phyloP scores from a whole-genome alignment of 257 asterid genomes.

The Scutellaria baicalensis region DNA sequence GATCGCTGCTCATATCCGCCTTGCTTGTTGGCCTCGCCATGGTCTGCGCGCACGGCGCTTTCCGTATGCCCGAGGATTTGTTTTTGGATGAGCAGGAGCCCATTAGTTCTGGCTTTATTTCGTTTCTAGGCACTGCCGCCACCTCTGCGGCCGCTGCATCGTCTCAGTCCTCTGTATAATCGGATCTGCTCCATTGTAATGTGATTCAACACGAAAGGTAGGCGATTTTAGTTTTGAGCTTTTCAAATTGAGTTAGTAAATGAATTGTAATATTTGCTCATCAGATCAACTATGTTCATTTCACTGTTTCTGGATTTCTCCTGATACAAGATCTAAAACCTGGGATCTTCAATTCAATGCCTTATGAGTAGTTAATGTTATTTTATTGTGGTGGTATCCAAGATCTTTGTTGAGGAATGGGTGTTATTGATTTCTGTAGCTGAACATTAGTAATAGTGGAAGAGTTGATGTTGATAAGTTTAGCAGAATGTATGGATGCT shows the following conservation, averaged over 20 bases:
- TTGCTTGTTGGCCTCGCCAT: constrained; percentile 60
- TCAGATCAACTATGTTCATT: neutral
- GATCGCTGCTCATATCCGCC: constrained; percentile 77
- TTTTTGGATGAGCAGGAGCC: constrained; percentile 89
- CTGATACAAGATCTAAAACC: neutral
- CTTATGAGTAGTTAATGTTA: neutral
- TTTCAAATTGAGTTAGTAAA: neutral
- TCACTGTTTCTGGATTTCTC: neutral
- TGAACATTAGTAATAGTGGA: neutral
- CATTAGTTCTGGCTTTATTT: constrained; percentile 49
- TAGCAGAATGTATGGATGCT: too few species aligned
- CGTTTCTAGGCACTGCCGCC: constrained; percentile 85
- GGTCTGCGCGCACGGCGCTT: constrained; percentile 79
- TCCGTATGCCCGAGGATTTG: constrained; percentile 80
- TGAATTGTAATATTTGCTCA: constrained; percentile 21
- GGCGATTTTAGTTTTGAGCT: constrained; percentile 2
- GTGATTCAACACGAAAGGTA: constrained; percentile 18
- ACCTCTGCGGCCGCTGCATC: constrained; percentile 65
- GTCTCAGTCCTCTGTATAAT: constrained; percentile 30
- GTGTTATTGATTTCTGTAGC: neutral
- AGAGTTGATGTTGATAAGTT: neutral
- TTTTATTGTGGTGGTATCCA: neutral
- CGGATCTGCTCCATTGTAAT: constrained; percentile 4
- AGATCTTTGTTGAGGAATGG: neutral
- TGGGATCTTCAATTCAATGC: neutral